Evolutionary conservation across 2,329 filamentous ascomycete species (phyloP).

Genomic region (Penicillium freii): DNA sequence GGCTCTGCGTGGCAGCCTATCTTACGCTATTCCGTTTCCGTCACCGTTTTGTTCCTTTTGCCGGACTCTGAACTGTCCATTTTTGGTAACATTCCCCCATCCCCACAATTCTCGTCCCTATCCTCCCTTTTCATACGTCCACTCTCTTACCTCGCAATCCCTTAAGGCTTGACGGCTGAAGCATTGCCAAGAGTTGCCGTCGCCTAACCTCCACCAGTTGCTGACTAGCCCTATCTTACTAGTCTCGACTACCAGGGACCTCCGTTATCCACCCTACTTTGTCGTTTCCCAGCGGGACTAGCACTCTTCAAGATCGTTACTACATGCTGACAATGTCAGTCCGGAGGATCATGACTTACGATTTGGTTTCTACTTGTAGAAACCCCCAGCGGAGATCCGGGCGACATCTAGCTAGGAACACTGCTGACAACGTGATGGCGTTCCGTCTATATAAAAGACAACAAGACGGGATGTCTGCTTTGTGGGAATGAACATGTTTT

Average conservation of each 20-base stretch:
- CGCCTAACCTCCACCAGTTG: too few relatives aligned
- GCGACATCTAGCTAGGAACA: background rate
- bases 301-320: background rate
- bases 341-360: background rate
- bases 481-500: background rate
- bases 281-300: background rate
- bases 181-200: too few relatives aligned
- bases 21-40: background rate
- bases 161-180: too few relatives aligned
- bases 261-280: background rate
- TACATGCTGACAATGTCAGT: background rate
- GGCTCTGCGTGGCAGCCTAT: background rate
- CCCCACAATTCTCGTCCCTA: too few relatives aligned
- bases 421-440: background rate
- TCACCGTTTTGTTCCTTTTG: background rate
- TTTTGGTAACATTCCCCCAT: background rate
- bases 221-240: background rate
- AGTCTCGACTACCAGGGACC: background rate
- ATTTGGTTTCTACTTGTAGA: background rate
- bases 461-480: background rate
- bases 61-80: background rate
- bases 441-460: background rate
- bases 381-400: background rate
- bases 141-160: too few relatives aligned
- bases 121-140: too few relatives aligned